Evolutionary conservation across 345 rosid species (phyloP), one percentile per base, ranked within the genome.

Genomic region (Citrus reticulata): DNA sequence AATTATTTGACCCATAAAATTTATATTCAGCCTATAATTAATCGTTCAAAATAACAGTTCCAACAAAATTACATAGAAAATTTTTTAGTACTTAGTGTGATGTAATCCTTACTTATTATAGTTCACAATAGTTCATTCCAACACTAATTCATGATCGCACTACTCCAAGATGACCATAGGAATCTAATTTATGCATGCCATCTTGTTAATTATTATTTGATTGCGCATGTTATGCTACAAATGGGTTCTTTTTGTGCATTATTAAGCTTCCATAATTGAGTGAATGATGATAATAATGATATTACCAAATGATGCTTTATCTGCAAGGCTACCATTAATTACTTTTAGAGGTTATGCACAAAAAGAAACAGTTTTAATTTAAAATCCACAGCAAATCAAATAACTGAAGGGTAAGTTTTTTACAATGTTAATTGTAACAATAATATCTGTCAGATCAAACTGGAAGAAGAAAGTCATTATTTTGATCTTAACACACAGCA

Each of bases 271-370:
- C 27, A 73, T 73, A 39, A 73, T 73, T 60, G 40, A 24, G 55
- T 59, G 13, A 39, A 73, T 39, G 68, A 77, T 77, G 65, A 77
- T 24, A 54, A 57, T 25, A 54, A 77, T 77, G 68, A 77, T 59
- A 32, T 9, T 40, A 19, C 4, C 42, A 74, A 34, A 68, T 58
- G 78, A 24, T 74, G 63, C 75, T 67, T 80, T 68, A 69, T 80
- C 73, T 74, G 25, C 51, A 17, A 67, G 64, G 29, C 74, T 19
- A 8, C 35, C 2, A 3, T 37, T 17, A 35, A 68, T 37, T 39
- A 39, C 58, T 37, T 58, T 60, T 17, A 32, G 2, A 40, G 37
- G 39, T 24, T 37, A 73, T 73, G 22, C 20, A 6, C 20, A 30
- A 19, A 46, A 72, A 1, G 11, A 32, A 29, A 20, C 9, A 66